Evolutionary conservation across 148 eudicot genomes (phyloP), one percentile per base, ranked within the genome.

Genomic region (Polygonum aviculare): DNA sequence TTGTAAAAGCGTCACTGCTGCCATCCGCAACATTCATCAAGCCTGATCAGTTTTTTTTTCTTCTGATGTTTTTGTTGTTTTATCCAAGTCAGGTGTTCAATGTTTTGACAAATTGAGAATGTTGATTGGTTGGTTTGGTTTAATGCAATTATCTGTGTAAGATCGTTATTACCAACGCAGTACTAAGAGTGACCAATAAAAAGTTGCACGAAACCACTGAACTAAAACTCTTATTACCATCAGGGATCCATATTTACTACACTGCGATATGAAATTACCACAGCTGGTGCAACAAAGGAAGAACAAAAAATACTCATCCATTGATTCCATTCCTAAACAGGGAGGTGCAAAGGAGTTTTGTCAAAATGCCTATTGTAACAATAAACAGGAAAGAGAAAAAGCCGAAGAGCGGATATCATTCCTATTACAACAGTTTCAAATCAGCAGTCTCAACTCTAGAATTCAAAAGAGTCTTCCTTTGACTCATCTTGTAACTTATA

Each of bases 21-120:
- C 98, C 21, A 85, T 90, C 51, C 75, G 84, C 80, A 93, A 93
- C 77, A 90, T 93, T 80, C 92, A 93, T 72, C 89, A 86, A 75
- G 19, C 80, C 9, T 72, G 75, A 72, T 35, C 44, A 26, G n/a
- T 26, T 26, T 26, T 26, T 26, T 26, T 0, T 26, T 26, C 31
- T 26, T 0, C 31, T 26, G 31, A 26, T 26, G 31, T 26, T 26
- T 26, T 26, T 26, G 31, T 26, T 48, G 50, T 48, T 48, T 48
- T 48, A 48, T 33, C 69, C 38, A 33, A 63, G 16, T 31, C 40
- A 63, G 31, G 69, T 12, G 5, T 63, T 12, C 6, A 31, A 31
- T 63, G 40, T 57, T 19, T 21, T 21, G 35, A 7, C 3, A 21
- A n/a, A 19, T 18, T 54, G 60, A n/a, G 60, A 4, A 54, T 14